Base-by-base conservation (phyloP, 129 eudicot genomes). In the Saposhnikovia divaricata region DNA sequence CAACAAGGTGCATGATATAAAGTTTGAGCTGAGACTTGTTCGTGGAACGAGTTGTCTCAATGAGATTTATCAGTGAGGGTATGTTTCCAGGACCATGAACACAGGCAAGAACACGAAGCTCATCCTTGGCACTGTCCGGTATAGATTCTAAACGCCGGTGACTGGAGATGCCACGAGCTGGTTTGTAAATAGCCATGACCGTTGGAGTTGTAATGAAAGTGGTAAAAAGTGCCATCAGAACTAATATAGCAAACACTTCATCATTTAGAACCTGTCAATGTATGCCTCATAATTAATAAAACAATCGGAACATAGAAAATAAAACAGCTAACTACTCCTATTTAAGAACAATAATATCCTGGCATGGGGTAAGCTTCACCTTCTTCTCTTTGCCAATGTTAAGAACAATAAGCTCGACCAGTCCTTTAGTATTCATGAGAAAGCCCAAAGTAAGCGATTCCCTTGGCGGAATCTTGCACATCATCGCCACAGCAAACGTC, bases 401-500 rank as follows among this genome's bases (percentile, higher is more conserved):
- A 28, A 73, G 77, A 73, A 73, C 77, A 73, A 73, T 73, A 1
- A 73, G 93, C 90, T 93, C 98, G 37, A 93, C 98, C 84, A 93
- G 82, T 61, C 98, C 98, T 51, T 93, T 93, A 0, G 98, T 93
- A 81, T 93, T 93, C 98, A 93, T 93, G 86, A 91, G 77, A 77
- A 93, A 73, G 31, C 98, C 98, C 5, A 93, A 86, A 37, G 90
- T 81, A 28, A 93, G 44, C 6, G 98, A 71, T 74, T 91, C 98
- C 80, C 94, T 91, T 40, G 76, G 86, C 51, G 93, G 83, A 57
- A 93, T 86, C 88, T 13, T 85, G 47, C 91, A 91, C 82, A 86
- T 37, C 86, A 89, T 45, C 38, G 96, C 94, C 86, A 85, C 91
- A 37, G 72, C 83, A 44, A 91, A 89, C 6, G 98, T 91, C 78